These are phyloP conservation scores for Paramecium sexaurelia DNA, from an alignment of 73 alveolate genomes.

Conservation along the genomic window DNA sequence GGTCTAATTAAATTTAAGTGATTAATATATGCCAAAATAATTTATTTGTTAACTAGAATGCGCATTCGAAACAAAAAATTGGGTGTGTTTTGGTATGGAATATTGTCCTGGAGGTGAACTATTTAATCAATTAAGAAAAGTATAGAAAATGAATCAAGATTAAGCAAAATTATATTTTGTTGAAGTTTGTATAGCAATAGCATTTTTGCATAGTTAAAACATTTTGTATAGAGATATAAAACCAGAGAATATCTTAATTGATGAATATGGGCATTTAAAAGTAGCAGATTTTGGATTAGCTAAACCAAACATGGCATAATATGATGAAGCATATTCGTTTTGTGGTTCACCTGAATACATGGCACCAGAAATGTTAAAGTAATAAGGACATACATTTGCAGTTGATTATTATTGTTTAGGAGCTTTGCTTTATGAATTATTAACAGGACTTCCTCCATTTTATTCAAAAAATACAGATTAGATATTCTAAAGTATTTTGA, in stretches of 20 bases:
- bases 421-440: constrained; percentile 73
- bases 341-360: constrained; percentile 82
- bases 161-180: constrained; percentile 70
- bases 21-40: background rate
- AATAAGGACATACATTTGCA: constrained; percentile 71
- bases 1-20: constrained; percentile 49
- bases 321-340: constrained; percentile 68
- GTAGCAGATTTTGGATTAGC: constrained; percentile 80
- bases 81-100: constrained; percentile 75
- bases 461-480: constrained; percentile 67
- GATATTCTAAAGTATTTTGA: constrained; percentile 51
- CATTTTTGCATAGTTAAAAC: constrained; percentile 69
- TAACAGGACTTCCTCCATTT: constrained; percentile 80
- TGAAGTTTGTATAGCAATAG: constrained; percentile 71
- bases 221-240: constrained; percentile 76
- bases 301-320: constrained; percentile 53
- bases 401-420: constrained; percentile 79
- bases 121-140: constrained; percentile 79
- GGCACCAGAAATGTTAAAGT: constrained; percentile 77
- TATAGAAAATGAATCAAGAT: constrained; percentile 71
- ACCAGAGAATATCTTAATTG: constrained; percentile 79
- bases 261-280: constrained; percentile 71
- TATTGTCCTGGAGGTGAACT: constrained; percentile 93
- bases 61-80: constrained; percentile 56
- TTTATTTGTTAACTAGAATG: constrained; percentile 41